Conservation (phyloP, 345 rosid genomes). For the Pseudoturritis turrita region DNA sequence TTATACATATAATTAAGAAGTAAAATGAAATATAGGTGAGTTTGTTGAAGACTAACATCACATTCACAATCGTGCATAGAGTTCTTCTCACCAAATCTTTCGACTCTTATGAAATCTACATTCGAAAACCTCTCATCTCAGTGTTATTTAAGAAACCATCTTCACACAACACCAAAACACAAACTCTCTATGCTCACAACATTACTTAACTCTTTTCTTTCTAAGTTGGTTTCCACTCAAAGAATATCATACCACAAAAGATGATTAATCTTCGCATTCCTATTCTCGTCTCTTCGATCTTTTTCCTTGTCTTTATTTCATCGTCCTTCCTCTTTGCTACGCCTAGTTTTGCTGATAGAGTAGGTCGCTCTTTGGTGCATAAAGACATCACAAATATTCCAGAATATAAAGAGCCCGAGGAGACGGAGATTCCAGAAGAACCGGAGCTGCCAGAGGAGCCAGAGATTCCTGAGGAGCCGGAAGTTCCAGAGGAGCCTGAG, state of each 20-base stretch:
- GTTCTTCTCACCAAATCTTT: constrained; percentile 18
- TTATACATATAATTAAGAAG: not conserved
- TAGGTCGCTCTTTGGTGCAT: constrained; percentile 15
- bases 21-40: constrained; percentile 16
- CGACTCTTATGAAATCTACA: constrained; percentile 6
- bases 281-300: not conserved
- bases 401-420: not conserved
- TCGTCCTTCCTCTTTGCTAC: constrained; percentile 5
- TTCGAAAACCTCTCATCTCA: not conserved
- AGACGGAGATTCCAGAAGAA: not conserved
- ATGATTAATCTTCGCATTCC: constrained; percentile 15
- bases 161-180: not conserved
- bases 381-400: constrained; percentile 8
- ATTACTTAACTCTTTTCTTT: not conserved
- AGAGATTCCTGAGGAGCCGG: not conserved
- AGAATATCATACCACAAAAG: not conserved
- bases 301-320: constrained; percentile 3
- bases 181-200: not conserved
- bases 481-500: constrained; percentile 9
- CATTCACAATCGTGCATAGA: not conserved
- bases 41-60: constrained; percentile 26
- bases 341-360: constrained; percentile 17
- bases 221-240: not conserved
- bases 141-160: constrained; percentile 9
- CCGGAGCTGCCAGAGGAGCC: not conserved